Conservation (phyloP, 805 yeast genomes). For the Hanseniaspora meyeri region DNA sequence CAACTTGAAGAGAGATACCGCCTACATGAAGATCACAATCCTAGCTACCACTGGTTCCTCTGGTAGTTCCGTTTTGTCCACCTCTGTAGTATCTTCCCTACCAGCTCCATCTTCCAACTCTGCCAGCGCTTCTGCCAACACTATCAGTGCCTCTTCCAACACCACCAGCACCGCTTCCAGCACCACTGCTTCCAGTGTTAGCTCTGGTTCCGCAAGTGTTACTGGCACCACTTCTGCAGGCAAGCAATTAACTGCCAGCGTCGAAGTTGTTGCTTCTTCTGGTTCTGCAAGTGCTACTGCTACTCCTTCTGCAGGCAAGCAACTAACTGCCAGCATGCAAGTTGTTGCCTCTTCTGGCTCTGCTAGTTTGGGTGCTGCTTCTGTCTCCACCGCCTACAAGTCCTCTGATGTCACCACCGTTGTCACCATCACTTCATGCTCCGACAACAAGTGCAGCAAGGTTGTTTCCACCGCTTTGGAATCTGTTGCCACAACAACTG, state of each 20-base stretch:
- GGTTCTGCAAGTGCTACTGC: conserved; percentile 31
- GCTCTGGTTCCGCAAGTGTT: conserved; percentile 37
- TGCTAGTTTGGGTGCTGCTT: conserved; percentile 18
- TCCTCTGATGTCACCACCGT: conserved; percentile 18
- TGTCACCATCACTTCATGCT: conserved; percentile 29
- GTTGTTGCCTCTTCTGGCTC: not conserved
- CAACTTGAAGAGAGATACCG: not conserved
- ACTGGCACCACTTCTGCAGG: conserved; percentile 22
- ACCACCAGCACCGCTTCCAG: not conserved
- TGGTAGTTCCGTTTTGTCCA: not conserved
- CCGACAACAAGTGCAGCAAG: conserved; percentile 25
- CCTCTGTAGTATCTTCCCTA: not conserved
- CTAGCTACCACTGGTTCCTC: not conserved
- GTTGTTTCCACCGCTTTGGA: conserved; percentile 27
- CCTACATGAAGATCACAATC: conserved; percentile 14
- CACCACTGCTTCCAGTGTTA: conserved; percentile 22
- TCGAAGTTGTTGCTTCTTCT: conserved; percentile 30
- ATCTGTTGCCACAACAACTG: conserved; percentile 27
- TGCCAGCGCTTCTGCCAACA: not conserved
- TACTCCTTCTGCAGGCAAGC: not conserved
- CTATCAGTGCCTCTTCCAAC: not conserved
- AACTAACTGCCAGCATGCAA: not conserved
- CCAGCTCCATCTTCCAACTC: not conserved
- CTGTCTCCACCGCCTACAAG: conserved; percentile 17
- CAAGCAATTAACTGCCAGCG: not conserved